Conservation (phyloP, 75 land plant species). For the Pinus albicaulis region DNA sequence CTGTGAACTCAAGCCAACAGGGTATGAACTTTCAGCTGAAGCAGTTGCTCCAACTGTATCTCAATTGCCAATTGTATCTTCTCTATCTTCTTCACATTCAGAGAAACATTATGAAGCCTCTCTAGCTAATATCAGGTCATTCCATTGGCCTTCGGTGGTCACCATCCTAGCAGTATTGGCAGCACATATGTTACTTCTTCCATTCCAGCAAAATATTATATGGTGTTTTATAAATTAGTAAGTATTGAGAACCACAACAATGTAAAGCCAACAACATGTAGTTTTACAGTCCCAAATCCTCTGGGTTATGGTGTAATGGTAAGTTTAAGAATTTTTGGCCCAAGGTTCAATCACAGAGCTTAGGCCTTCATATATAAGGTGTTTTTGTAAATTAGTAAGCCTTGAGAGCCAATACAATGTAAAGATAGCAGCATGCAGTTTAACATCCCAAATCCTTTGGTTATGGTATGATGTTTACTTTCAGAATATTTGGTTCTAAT, state of each 20-base stretch:
- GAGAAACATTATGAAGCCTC: slow-evolving; percentile 1
- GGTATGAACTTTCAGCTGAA: neutral
- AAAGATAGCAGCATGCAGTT: too few relatives aligned
- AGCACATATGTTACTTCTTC: neutral
- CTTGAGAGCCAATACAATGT: too few relatives aligned
- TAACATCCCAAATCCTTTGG: too few relatives aligned
- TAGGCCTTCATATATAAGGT: too few relatives aligned
- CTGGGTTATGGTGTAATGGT: too few relatives aligned
- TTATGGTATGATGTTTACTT: too few relatives aligned
- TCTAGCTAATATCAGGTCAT: slow-evolving; percentile 3
- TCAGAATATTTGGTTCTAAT: too few relatives aligned
- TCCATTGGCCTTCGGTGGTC: neutral
- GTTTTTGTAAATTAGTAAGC: too few relatives aligned
- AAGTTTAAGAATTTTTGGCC: too few relatives aligned
- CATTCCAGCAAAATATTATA: neutral
- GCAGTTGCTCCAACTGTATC: neutral
- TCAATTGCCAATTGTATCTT: slow-evolving; percentile 1
- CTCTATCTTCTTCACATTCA: neutral
- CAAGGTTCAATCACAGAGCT: too few relatives aligned
- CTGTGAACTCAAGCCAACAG: slow-evolving; percentile 9
- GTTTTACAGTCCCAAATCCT: too few relatives aligned
- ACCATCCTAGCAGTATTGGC: neutral
- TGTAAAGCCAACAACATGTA: too few relatives aligned
- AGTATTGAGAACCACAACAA: neutral
- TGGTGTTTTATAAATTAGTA: neutral